Conservation (phyloP, 768 basidiomycete genomes). For the Tulasnella sp. region DNA sequence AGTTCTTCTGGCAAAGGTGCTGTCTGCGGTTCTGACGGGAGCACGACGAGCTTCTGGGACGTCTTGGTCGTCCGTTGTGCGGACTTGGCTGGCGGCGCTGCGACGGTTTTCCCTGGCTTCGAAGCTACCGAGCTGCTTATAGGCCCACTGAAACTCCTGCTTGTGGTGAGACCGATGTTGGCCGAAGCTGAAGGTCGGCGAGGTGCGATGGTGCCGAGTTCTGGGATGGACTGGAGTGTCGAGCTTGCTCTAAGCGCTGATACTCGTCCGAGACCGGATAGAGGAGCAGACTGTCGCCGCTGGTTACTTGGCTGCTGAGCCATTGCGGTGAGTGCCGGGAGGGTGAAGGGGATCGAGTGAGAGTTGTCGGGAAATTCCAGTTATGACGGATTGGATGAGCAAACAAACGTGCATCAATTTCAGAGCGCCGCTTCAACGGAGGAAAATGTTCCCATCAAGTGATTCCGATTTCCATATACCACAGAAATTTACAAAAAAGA, state of each 20-base stretch:
- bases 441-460: background rate
- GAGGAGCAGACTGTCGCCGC: background rate
- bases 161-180: background rate
- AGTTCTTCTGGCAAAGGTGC: conserved; percentile 43
- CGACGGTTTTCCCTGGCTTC: background rate
- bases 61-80: conserved; percentile 76
- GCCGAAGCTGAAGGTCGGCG: background rate
- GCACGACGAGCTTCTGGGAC: conserved; percentile 77
- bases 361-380: background rate
- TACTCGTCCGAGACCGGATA: background rate
- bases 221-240: background rate
- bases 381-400: background rate
- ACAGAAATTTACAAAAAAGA: background rate
- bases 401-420: background rate
- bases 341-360: too few species aligned
- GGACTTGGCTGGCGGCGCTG: background rate
- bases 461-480: background rate
- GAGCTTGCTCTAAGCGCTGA: background rate
- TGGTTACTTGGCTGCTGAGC: background rate
- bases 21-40: conserved; percentile 85
- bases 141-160: background rate
- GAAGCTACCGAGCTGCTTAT: background rate
- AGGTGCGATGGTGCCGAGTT: background rate
- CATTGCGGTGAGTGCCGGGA: background rate
- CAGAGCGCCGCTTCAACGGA: background rate